Evolutionary conservation across 805 yeast species (phyloP).

Genomic region (Spathaspora hagerdaliae): DNA sequence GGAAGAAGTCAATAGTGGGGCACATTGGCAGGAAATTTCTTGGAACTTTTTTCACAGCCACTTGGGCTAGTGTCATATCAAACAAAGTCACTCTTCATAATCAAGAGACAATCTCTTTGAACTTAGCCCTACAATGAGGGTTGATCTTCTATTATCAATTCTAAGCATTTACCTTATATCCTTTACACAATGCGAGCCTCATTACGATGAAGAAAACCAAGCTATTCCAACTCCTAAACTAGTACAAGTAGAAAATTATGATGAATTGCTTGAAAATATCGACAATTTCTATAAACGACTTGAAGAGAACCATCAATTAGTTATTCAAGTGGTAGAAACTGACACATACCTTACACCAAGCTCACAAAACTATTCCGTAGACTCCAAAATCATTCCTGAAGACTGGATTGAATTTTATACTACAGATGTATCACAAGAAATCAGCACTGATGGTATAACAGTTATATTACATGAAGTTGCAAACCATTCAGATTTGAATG

Average conservation of each 20-base stretch:
- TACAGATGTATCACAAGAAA: background rate
- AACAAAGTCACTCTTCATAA: too few species aligned
- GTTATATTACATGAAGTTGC: constrained; percentile 3
- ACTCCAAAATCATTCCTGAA: background rate
- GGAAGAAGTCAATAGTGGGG: too few species aligned
- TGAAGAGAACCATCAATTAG: background rate
- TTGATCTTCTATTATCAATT: too few species aligned
- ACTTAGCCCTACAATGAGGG: too few species aligned
- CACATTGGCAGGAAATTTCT: too few species aligned
- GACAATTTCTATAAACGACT: background rate
- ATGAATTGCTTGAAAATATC: background rate
- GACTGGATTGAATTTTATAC: constrained; percentile 5
- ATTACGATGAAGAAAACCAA: background rate
- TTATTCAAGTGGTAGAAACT: background rate
- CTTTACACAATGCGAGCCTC: too few species aligned
- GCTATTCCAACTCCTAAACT: background rate
- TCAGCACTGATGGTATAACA: constrained; percentile 2
- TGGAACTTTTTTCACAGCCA: too few species aligned
- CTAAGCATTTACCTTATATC: too few species aligned
- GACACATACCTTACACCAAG: background rate
- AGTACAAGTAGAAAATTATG: background rate
- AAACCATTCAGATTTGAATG: background rate
- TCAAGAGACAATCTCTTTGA: too few species aligned
- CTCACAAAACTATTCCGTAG: background rate
- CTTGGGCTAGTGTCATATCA: too few species aligned